Base-by-base conservation (phyloP, 2,329 filamentous ascomycete genomes). In the Fusarium palustre region DNA sequence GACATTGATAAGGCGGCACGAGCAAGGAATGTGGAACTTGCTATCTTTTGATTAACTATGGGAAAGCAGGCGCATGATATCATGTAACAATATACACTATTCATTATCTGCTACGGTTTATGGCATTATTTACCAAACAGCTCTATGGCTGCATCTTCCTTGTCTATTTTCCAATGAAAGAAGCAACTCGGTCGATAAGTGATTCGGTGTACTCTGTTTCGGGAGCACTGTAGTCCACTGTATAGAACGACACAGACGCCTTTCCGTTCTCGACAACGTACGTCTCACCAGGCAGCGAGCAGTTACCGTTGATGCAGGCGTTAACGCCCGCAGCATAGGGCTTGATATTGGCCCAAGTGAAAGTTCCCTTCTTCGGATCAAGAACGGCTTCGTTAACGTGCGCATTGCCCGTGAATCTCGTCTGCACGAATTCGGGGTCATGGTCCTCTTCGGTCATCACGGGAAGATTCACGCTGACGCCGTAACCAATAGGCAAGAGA, bases 391-490 rank as follows among this genome's bases (percentile, higher is more conserved):
- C 78, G 53, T 86, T 81, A 8, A 81, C 81, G 8, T 82, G 77
- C 0, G 83, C 84, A 11, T 83, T 82, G 6, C 85, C 85, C 0
- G 81, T 85, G 56, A 86, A 76, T 18, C 84, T 78, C 0, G 83
- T 83, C 60, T 84, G 81, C 11, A 85, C 76, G 58, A 84, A 81
- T 1, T 80, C 77, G 0, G 84, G 82, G 11, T 79, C 73, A 7
- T 77, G 76, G 46, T 77, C 74, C 49, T 83, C 78, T 15, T 77
- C 79, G 0, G 78, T 80, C 33, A 87, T 77, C 4, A 75, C 73
- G 2, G 84, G 84, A 28, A 83, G 82, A 66, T 87, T 87, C 68
- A 87, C 82, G 28, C 77, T 83, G 38, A 85, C 74, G n/a, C 85
- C 84, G 63, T 87, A 86, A 3, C 84, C 85, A 1, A 82, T 75